Evolutionary conservation across 148 eudicot species (phyloP).

Genomic region (Chenopodium berlandieri): DNA sequence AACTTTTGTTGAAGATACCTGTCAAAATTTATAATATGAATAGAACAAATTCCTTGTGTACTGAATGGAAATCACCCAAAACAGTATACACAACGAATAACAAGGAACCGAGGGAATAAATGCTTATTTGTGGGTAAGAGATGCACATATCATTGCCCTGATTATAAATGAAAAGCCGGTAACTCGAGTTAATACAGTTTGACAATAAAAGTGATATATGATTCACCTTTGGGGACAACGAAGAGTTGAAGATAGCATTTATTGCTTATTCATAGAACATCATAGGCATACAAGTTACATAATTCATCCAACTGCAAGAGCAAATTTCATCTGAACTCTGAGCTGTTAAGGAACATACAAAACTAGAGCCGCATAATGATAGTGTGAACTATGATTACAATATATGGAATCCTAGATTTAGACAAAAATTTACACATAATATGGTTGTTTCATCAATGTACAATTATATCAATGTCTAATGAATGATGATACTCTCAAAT

Average conservation of each 20-base stretch:
- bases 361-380: neutral
- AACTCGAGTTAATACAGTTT: neutral
- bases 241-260: neutral
- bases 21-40: no score
- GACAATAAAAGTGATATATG: neutral
- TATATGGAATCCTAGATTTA: no score
- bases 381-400: neutral
- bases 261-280: neutral
- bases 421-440: no score
- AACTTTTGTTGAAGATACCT: no score
- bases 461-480: conserved; percentile 8
- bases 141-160: no score
- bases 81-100: no score
- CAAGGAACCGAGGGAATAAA: no score
- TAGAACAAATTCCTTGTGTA: no score
- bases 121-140: no score
- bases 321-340: neutral
- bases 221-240: neutral
- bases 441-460: conserved; percentile 7
- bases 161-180: no score
- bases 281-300: neutral
- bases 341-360: neutral
- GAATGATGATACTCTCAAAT: conserved; percentile 4
- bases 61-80: no score
- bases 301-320: neutral